Base-by-base conservation (phyloP, 2,329 filamentous ascomycete genomes). In the Arthrinium phaeospermum region DNA sequence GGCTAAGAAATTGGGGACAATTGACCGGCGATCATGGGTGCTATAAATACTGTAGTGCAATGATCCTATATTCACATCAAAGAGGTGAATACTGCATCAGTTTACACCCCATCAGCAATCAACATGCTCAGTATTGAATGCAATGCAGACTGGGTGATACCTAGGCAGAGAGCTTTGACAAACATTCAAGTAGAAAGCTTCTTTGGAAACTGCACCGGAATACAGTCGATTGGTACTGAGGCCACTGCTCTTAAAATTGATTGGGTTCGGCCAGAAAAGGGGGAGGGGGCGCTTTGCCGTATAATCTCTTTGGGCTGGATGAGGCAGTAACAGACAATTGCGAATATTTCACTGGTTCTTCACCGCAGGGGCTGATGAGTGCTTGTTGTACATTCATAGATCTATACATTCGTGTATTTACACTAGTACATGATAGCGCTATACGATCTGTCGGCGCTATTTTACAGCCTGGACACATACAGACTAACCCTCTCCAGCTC, bases 401-500 rank as follows among this genome's bases (percentile, higher is more conserved):
- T 64, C 34, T 64, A 68, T 68, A 47, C 67, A 68, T 37, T 45
- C 67, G 45, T 47, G 67, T 47, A 47, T 68, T 68, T 68, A 68
- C 67, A 68, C 27, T 45, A 68, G 27, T 68, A 68, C 67, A 68
- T 46, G 24, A 68, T 68, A 27, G 41, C 41, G 41, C 19, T 47
- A 45, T 45, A 46, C 7, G 19, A 68, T 47, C 13, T 7, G 13
- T 22, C 41, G 19, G 22, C 44, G 67, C 67, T 30, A 19, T 45
- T 57, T 68, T 72, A 73, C 68, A 73, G 34, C 27, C 69, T 44
- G 27, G 57, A 64, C 4, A 69, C 78, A 16, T 76, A 81, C 77
- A 91, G 78, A 57, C 86, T 79, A 5, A 90, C 89, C 78, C 91
- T 90, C 85, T 97, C 94, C 84, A 98, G 88, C 87, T 98, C 79